phyloP scores from a whole-genome alignment of 75 land plant genomes.

The Sequoia sempervirens region DNA sequence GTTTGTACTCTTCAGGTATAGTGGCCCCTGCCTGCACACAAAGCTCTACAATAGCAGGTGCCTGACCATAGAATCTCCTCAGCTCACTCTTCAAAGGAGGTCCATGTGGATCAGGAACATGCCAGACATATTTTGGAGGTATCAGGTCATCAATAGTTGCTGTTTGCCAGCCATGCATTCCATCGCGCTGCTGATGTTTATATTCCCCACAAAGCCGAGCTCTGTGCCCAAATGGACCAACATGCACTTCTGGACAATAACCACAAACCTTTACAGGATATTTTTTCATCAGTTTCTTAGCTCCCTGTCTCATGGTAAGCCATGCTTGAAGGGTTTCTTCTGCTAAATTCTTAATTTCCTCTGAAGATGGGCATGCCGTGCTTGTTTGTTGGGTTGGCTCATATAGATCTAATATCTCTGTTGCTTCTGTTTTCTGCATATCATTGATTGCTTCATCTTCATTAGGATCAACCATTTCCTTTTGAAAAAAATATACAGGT shows the following conservation, averaged over 20 bases:
- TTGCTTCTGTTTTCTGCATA: slow-evolving; percentile 16
- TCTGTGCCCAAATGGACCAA: slow-evolving; percentile 73
- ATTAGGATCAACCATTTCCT: slow-evolving; percentile 66
- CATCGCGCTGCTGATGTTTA: slow-evolving; percentile 78
- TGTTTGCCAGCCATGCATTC: slow-evolving; percentile 86
- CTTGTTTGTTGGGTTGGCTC: slow-evolving; percentile 30
- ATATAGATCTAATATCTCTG: slow-evolving; percentile 27
- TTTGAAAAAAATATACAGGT: slow-evolving; percentile 52
- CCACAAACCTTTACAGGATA: slow-evolving; percentile 85
- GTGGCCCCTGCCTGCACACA: slow-evolving; percentile 76
- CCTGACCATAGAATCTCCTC: slow-evolving; percentile 70
- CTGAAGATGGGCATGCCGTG: slow-evolving; percentile 19
- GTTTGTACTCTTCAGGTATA: slow-evolving; percentile 56
- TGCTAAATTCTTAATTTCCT: slow-evolving; percentile 33
- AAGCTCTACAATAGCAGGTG: slow-evolving; percentile 80
- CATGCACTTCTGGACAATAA: slow-evolving; percentile 82
- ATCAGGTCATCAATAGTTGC: slow-evolving; percentile 69
- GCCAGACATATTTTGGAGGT: slow-evolving; percentile 87
- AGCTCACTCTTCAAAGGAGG: slow-evolving; percentile 50
- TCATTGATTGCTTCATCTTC: slow-evolving; percentile 65
- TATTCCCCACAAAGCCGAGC: slow-evolving; percentile 65
- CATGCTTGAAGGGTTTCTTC: slow-evolving; percentile 61
- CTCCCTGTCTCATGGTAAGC: slow-evolving; percentile 63
- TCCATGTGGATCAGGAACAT: slow-evolving; percentile 52
- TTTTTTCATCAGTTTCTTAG: slow-evolving; percentile 56